A percentile compares a stretch with the other conserved stretches of the same genome.
These are phyloP conservation scores for Penicillium sclerotiorum DNA, from an alignment of 2,329 filamentous ascomycete genomes.

Conservation along the genomic window DNA sequence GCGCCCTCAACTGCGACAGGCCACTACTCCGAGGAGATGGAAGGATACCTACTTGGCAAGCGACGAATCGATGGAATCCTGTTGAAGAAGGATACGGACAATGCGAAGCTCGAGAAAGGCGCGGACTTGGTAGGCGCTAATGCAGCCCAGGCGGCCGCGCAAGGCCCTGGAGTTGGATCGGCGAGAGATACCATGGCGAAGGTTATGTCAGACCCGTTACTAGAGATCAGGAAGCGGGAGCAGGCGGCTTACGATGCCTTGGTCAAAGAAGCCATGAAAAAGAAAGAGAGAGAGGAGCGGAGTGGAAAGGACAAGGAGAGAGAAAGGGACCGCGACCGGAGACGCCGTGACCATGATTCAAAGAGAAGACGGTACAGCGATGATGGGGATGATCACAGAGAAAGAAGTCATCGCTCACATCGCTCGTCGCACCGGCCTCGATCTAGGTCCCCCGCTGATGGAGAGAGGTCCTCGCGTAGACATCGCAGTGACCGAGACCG, in stretches of 20 bases:
- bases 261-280: slow-evolving; percentile 49
- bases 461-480: slow-evolving; percentile 26
- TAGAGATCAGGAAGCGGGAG: slow-evolving; percentile 92
- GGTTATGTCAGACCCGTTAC: slow-evolving; percentile 84
- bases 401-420: slow-evolving; percentile 26
- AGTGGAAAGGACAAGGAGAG: slow-evolving; percentile 17
- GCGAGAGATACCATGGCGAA: slow-evolving; percentile 81
- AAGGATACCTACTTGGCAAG: slow-evolving; percentile 91
- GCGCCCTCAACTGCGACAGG: slow-evolving; percentile 76
- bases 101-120: slow-evolving; percentile 78
- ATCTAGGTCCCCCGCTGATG: slow-evolving; percentile 26
- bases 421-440: slow-evolving; percentile 29
- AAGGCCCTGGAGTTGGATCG: slow-evolving; percentile 63
- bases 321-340: slow-evolving; percentile 21
- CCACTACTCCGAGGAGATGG: slow-evolving; percentile 79
- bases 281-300: slow-evolving; percentile 26
- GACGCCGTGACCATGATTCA: slow-evolving; percentile 25
- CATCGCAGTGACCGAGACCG: slow-evolving; percentile 28
- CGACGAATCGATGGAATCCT: slow-evolving; percentile 80
- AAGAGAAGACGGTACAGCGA: slow-evolving; percentile 28
- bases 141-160: slow-evolving; percentile 16
- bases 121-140: slow-evolving; percentile 34
- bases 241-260: slow-evolving; percentile 71
- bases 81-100: slow-evolving; percentile 72
- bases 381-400: slow-evolving; percentile 21